Conservation (phyloP, 2,329 filamentous ascomycete genomes). For the Aspergillus bombycis region DNA sequence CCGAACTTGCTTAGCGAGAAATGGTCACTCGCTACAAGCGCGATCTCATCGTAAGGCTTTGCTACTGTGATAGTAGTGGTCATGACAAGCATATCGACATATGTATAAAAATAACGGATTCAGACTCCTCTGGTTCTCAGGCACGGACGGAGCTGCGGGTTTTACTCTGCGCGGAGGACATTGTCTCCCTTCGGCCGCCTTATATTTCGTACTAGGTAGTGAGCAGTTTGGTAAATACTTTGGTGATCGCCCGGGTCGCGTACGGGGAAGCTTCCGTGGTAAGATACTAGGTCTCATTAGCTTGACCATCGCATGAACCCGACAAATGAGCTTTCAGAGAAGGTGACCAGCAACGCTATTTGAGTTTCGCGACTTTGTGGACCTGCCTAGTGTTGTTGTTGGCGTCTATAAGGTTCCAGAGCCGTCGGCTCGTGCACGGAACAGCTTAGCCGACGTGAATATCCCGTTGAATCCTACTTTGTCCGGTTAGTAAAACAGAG, state of each 20-base stretch:
- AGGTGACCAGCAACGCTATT: not conserved
- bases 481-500: not conserved
- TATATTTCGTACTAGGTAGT: not conserved
- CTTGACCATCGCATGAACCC: not conserved
- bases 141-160: not conserved
- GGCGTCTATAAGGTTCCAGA: slow-evolving; percentile 4
- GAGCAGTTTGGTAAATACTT: not conserved
- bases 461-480: not conserved
- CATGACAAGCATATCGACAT: not conserved
- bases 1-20: not conserved
- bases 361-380: slow-evolving; percentile 2
- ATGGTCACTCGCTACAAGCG: not conserved
- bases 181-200: not conserved
- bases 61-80: not conserved
- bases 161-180: not conserved
- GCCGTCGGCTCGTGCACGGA: slow-evolving; percentile 4
- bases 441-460: not conserved
- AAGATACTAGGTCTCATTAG: not conserved
- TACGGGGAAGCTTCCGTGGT: slow-evolving; percentile 5
- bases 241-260: not conserved
- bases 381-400: not conserved
- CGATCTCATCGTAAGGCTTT: not conserved
- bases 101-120: not conserved
- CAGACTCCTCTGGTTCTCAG: not conserved
- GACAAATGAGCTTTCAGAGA: not conserved